Percentiles rank a stretch among this genome's conserved stretches.
phyloP scores from a whole-genome alignment of 345 rosid genomes.

The Rhodamnia rubescens region DNA sequence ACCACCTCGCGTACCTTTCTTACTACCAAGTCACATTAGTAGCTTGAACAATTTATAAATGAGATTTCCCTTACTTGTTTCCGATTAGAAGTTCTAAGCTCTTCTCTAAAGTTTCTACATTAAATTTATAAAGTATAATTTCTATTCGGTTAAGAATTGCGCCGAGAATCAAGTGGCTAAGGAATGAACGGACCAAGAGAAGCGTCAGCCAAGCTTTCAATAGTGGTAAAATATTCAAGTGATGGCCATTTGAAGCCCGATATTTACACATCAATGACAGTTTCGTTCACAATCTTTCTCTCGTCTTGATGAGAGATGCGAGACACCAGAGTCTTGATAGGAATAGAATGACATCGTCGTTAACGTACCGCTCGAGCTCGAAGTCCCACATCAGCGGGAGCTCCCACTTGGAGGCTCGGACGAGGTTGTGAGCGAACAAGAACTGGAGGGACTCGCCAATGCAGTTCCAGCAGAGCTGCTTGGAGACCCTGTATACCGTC shows the following conservation, averaged over 20 bases:
- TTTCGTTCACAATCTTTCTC: not conserved
- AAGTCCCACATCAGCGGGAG: conserved; percentile 60
- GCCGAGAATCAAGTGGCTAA: not conserved
- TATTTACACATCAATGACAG: not conserved
- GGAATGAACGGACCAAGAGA: not conserved
- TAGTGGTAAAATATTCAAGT: not conserved
- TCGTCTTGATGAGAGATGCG: not conserved
- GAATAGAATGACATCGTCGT: not conserved
- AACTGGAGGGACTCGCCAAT: conserved; percentile 60
- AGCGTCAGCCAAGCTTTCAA: not conserved
- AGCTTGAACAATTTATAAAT: not conserved
- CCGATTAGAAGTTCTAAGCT: not conserved
- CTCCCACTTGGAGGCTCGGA: conserved; percentile 57
- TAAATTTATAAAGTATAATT: not conserved
- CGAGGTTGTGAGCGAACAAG: conserved; percentile 58
- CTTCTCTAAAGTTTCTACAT: not conserved
- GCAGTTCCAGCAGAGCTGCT: conserved; percentile 60
- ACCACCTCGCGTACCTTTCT: conserved; percentile 39
- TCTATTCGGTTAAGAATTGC: not conserved
- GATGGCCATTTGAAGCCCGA: not conserved
- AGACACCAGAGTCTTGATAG: conserved; percentile 29
- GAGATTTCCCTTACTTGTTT: not conserved
- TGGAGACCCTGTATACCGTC: conserved; percentile 36
- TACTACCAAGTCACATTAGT: conserved; percentile 17
- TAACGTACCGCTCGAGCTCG: conserved; percentile 58